A percentile compares a stretch with the other conserved stretches of the same genome.
Conservation (phyloP, 257 asterid genomes). For the Penstemon barbatus region DNA sequence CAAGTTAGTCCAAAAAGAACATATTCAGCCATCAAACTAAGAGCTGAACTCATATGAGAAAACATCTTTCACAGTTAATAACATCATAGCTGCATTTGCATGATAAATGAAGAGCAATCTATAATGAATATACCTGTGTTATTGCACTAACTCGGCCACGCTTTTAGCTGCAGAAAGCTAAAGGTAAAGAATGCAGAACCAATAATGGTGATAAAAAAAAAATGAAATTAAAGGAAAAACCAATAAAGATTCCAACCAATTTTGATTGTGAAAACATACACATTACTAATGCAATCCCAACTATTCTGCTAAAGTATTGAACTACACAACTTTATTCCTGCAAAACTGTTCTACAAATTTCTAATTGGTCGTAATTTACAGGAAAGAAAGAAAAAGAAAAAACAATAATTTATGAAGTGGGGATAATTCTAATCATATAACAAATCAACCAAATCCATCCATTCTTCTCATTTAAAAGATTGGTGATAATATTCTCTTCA, state of each 20-base stretch:
- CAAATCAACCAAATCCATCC: conserved; percentile 56
- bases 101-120: conserved; percentile 8
- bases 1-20: background rate
- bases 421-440: conserved; percentile 81
- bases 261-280: conserved; percentile 66
- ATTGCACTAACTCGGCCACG: background rate
- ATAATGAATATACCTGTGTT: background rate
- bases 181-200: conserved; percentile 2
- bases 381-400: conserved; percentile 37
- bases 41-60: no score
- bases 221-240: conserved; percentile 34
- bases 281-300: conserved; percentile 62
- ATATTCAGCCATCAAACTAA: background rate
- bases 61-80: background rate
- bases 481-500: conserved; percentile 42
- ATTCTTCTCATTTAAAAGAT: conserved; percentile 48
- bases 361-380: conserved; percentile 71
- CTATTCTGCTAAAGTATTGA: conserved; percentile 52
- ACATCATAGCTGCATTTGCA: conserved; percentile 8
- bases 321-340: conserved; percentile 78
- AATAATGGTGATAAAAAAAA: conserved; percentile 13
- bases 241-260: conserved; percentile 62
- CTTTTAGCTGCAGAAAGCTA: conserved; percentile 10
- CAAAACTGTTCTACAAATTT: conserved; percentile 82
- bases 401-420: conserved; percentile 36